Evolutionary conservation across 2,329 filamentous ascomycete species (phyloP).

Genomic region (Sporothrix brasiliensis): DNA sequence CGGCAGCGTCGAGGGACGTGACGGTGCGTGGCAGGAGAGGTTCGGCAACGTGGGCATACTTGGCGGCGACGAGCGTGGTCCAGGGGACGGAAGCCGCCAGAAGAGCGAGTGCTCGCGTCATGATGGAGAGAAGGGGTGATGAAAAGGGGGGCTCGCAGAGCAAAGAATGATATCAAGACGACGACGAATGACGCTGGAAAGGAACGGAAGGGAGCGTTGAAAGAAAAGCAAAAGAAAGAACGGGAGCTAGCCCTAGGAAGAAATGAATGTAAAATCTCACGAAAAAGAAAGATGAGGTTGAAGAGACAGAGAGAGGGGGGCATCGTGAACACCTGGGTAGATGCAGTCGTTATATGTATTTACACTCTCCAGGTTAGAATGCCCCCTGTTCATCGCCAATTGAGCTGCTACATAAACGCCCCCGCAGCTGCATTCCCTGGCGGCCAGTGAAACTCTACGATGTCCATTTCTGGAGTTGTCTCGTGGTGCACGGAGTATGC

Average conservation of each 20-base stretch:
- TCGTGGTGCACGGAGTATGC: no score
- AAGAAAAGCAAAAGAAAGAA: slow-evolving; percentile 30
- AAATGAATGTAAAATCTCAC: slow-evolving; percentile 31
- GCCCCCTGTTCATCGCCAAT: not conserved
- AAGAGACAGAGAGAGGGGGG: slow-evolving; percentile 27
- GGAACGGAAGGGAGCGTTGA: slow-evolving; percentile 19
- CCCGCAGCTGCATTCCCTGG: not conserved
- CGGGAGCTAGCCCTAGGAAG: slow-evolving; percentile 44
- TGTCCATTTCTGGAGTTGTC: slow-evolving; percentile 6
- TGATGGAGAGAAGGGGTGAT: not conserved
- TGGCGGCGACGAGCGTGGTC: slow-evolving; percentile 38
- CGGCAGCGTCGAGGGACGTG: slow-evolving; percentile 48
- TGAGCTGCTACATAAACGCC: slow-evolving; percentile 4
- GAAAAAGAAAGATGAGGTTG: slow-evolving; percentile 33
- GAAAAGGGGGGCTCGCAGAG: slow-evolving; percentile 7
- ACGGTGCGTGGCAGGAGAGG: slow-evolving; percentile 44
- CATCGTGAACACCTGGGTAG: slow-evolving; percentile 13
- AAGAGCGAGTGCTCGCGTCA: slow-evolving; percentile 24
- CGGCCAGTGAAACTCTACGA: slow-evolving; percentile 16
- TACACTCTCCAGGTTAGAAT: not conserved
- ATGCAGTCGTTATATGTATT: slow-evolving; percentile 14
- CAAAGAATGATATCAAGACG: not conserved
- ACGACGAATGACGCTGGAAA: slow-evolving; percentile 31
- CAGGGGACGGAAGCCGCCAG: slow-evolving; percentile 31
- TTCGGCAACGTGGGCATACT: not conserved